Evolutionary conservation across 805 yeast species (phyloP).

Genomic region (Wickerhamiella qilinensis): DNA sequence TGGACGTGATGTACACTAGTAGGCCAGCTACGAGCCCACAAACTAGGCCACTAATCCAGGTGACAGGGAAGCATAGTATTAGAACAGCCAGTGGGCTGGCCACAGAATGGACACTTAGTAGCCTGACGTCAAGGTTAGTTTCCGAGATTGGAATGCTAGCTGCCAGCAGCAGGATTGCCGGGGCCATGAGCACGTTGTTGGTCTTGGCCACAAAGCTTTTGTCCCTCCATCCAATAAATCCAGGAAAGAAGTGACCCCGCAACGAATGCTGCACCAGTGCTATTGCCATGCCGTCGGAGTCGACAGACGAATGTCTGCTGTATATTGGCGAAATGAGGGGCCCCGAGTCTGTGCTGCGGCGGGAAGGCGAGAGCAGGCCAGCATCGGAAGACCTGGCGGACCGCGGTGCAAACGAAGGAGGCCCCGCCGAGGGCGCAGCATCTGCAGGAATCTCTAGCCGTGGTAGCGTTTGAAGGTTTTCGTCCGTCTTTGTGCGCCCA

Average conservation of each 20-base stretch:
- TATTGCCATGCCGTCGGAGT: background rate
- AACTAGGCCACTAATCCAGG: background rate
- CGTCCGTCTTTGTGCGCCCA: too few relatives aligned
- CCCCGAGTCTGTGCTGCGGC: background rate
- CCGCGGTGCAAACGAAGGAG: too few relatives aligned
- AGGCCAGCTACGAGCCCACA: background rate
- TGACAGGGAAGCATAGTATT: background rate
- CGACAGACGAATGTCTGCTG: background rate
- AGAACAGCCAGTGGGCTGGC: conserved; percentile 1
- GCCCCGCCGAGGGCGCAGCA: background rate
- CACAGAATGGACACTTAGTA: conserved; percentile 3
- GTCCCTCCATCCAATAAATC: conserved; percentile 13
- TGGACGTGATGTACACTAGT: background rate
- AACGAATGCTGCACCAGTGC: background rate
- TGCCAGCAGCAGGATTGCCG: conserved; percentile 19
- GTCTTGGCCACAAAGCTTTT: conserved; percentile 15
- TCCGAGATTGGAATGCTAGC: conserved; percentile 18
- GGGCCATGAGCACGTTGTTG: conserved; percentile 18
- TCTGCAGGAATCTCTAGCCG: background rate
- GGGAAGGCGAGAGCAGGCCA: too few relatives aligned
- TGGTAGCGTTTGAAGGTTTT: background rate
- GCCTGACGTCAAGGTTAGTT: background rate
- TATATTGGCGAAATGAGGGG: background rate
- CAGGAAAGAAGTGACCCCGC: conserved; percentile 17
- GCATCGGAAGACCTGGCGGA: too few relatives aligned